These are phyloP conservation scores for Coemansia sp. DNA, from an alignment of 192 early-diverging fungal species.

Conservation along the genomic window DNA sequence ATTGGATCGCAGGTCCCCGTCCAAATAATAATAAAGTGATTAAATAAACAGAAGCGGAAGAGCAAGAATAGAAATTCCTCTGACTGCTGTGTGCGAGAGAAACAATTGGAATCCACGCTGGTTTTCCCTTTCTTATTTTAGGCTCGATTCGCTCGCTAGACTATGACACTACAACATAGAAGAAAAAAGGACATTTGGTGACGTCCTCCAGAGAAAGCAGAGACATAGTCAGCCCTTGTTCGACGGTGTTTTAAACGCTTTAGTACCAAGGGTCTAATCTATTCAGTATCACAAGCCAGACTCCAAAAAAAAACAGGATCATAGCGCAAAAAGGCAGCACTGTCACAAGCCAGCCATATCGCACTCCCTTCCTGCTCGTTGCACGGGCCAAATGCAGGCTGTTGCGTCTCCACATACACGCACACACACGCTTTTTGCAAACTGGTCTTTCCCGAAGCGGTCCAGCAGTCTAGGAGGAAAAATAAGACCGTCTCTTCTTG, in stretches of 20 bases:
- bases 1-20: not conserved
- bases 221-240: not conserved
- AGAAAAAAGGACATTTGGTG: not conserved
- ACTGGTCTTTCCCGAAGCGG: not conserved
- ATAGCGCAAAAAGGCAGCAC: not conserved
- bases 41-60: not conserved
- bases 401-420: too few species aligned
- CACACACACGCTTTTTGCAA: too few species aligned
- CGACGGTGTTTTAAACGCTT: not conserved
- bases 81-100: not conserved
- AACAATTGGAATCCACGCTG: not conserved
- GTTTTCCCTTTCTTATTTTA: not conserved
- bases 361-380: not conserved
- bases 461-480: not conserved
- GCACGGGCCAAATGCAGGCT: not conserved
- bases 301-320: not conserved
- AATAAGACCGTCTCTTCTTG: not conserved
- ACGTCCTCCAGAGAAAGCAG: not conserved
- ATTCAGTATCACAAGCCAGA: slow-evolving; percentile 9
- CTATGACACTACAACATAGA: not conserved
- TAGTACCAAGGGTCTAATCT: not conserved
- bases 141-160: not conserved
- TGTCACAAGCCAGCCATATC: slow-evolving; percentile 1
- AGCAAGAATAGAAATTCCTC: not conserved
- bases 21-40: not conserved